Base-by-base conservation (phyloP, 83 land plant species). In the Larix sibirica region DNA sequence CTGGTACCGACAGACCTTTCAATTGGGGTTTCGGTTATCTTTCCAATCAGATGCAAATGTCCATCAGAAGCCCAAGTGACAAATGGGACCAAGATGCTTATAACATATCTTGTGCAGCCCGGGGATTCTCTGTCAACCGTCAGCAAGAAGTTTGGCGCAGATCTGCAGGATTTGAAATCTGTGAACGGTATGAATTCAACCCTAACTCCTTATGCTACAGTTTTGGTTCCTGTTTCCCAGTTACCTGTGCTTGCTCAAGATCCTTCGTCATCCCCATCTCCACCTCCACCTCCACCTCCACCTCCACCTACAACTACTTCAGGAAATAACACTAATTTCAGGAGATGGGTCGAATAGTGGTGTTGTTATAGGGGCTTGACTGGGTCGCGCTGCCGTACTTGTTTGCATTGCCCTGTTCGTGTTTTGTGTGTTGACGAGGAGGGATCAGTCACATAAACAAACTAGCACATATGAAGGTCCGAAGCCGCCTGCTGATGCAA, bases 31-130 rank as follows among this genome's bases (percentile, higher is more conserved):
- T 10, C 54, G 20, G 84, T 88, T 21, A 74, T 59, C 58, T 88
- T 97, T 26, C 98, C 98, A 3, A 66, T 96, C 73, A 90, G 92
- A 50, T 96, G 99, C 84, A 92, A 88, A 84, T 97, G 95, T 67
- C 93, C 94, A 0, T 73, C 86, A 47, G 12, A 44, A 21, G 79
- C 68, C 50, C 91, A 83, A 66, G 21, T 60, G 47, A n/a, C 12
- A 17, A 69, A 84, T 24, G 64, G 82, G 13, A 78, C 82, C 62
- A 81, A 70, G 33, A 83, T 18, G 62, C 82, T 93, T 6, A 63
- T 91, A 6, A 87, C 94, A 8, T 93, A 95, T 63, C 88, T 87
- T 26, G 69, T 84, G 13, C 90, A 84, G 63, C 87, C 88, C 2
- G 76, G 74, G 3, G 97, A 94, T 56, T 86, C 24, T 36, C 13